phyloP scores from a whole-genome alignment of 2,329 filamentous ascomycete species.

The Calonectria honghensis region DNA sequence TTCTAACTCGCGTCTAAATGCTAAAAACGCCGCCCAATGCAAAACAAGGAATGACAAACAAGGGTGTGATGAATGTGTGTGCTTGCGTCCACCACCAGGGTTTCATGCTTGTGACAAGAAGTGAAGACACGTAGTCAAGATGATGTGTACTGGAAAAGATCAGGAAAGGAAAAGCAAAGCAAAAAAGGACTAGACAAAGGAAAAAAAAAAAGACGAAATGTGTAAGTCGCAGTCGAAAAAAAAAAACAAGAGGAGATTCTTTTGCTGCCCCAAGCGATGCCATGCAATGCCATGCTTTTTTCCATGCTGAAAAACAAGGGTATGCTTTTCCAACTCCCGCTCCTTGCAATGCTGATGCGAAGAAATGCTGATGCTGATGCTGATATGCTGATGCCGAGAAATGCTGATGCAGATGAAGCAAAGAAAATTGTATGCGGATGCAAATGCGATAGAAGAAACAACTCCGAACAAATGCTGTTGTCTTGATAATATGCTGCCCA shows the following conservation, averaged over 20 bases:
- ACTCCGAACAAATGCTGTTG: conserved; percentile 47
- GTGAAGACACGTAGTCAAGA: neutral
- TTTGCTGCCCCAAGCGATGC: conserved; percentile 31
- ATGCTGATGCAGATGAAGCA: conserved; percentile 19
- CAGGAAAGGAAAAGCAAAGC: conserved; percentile 22
- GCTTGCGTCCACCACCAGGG: conserved; percentile 44
- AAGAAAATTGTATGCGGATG: conserved; percentile 23
- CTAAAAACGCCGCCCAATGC: conserved; percentile 45
- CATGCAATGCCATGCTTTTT: conserved; percentile 39
- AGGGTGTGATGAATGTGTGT: conserved; percentile 29
- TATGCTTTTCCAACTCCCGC: conserved; percentile 42
- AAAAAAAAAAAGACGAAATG: neutral
- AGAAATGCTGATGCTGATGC: conserved; percentile 19
- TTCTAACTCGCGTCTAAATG: conserved; percentile 39
- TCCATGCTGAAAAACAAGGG: conserved; percentile 28
- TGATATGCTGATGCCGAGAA: conserved; percentile 23
- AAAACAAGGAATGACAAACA: conserved; percentile 36
- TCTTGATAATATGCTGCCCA: conserved; percentile 11
- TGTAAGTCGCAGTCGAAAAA: neutral
- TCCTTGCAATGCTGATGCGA: conserved; percentile 39
- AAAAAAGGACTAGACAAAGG: neutral
- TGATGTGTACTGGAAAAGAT: conserved; percentile 20
- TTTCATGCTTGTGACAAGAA: conserved; percentile 40
- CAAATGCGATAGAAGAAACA: conserved; percentile 34
- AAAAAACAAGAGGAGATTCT: conserved; percentile 20